Percentiles rank a stretch among this genome's conserved stretches.
These are phyloP conservation scores for Przewalskia tangutica DNA, from an alignment of 257 asterid genomes.

Conservation along the genomic window DNA sequence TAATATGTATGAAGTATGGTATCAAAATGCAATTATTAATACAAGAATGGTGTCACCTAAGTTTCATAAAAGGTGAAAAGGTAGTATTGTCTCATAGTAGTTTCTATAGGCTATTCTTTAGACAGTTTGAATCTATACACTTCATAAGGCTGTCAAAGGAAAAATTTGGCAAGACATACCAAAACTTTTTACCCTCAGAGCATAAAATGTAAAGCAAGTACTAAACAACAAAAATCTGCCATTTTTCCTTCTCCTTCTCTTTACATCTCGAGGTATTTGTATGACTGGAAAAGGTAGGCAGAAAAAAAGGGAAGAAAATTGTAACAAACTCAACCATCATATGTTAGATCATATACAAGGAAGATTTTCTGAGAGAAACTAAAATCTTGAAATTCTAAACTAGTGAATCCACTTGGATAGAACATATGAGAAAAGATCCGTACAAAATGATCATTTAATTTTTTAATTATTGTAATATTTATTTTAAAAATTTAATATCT, in stretches of 20 bases:
- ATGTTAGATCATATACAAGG: not conserved
- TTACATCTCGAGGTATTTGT: constrained; percentile 29
- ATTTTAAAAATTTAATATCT: not conserved
- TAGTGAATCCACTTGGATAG: not conserved
- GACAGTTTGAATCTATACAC: constrained; percentile 19
- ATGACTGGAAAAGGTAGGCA: constrained; percentile 28
- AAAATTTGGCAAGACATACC: not conserved
- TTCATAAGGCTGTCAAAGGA: not conserved
- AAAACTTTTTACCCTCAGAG: constrained; percentile 12
- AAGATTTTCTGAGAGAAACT: not conserved
- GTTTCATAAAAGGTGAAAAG: not conserved
- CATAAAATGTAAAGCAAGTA: constrained; percentile 4
- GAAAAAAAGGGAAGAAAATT: constrained; percentile 13
- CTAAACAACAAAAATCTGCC: not conserved
- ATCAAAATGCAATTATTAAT: not conserved
- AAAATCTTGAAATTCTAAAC: not conserved
- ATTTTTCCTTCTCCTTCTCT: not conserved
- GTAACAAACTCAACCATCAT: not conserved
- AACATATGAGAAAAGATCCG: not conserved
- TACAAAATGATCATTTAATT: not conserved
- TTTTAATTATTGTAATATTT: no score
- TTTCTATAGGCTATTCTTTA: constrained; percentile 3
- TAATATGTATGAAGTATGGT: not conserved
- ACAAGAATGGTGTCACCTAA: not conserved
- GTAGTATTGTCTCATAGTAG: not conserved